phyloP scores from a whole-genome alignment of 129 eudicot genomes.

The Artemisia tridentata region DNA sequence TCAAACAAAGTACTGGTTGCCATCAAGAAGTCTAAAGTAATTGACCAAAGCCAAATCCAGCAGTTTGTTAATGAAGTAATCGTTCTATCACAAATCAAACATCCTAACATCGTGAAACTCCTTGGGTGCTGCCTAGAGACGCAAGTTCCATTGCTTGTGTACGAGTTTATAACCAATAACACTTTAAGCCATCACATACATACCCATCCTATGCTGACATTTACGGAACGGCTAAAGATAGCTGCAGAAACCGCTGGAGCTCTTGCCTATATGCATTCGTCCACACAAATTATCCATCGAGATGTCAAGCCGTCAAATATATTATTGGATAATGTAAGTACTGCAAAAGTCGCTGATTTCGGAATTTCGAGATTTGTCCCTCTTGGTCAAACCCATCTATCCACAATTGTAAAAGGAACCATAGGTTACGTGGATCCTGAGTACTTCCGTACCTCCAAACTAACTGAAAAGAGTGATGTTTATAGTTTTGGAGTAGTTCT shows the following conservation, averaged over 20 bases:
- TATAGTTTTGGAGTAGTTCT: constrained; percentile 39
- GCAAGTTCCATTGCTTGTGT: constrained; percentile 32
- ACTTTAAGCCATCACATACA: constrained; percentile 30
- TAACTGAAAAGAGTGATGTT: constrained; percentile 34
- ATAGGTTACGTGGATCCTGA: constrained; percentile 33
- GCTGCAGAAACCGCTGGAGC: constrained; percentile 32
- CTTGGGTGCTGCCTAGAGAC: constrained; percentile 39
- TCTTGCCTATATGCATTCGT: constrained; percentile 30
- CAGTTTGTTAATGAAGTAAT: constrained; percentile 32
- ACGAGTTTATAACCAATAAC: constrained; percentile 30
- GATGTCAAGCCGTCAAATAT: constrained; percentile 36
- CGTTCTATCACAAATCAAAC: constrained; percentile 31
- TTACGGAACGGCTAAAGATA: constrained; percentile 23
- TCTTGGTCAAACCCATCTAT: constrained; percentile 29
- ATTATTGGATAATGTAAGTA: constrained; percentile 17
- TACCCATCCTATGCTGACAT: not conserved
- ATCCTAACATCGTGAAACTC: constrained; percentile 30
- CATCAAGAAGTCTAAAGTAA: constrained; percentile 35
- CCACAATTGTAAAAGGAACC: constrained; percentile 36
- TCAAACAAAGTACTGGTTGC: constrained; percentile 30
- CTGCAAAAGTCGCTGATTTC: constrained; percentile 34
- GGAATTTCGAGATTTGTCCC: constrained; percentile 35
- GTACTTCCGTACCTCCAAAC: constrained; percentile 22
- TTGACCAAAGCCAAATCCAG: constrained; percentile 32
- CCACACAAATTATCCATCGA: constrained; percentile 27